Conservation (phyloP, 2,329 filamentous ascomycete species). For the Ceratocystis alfenasii region DNA sequence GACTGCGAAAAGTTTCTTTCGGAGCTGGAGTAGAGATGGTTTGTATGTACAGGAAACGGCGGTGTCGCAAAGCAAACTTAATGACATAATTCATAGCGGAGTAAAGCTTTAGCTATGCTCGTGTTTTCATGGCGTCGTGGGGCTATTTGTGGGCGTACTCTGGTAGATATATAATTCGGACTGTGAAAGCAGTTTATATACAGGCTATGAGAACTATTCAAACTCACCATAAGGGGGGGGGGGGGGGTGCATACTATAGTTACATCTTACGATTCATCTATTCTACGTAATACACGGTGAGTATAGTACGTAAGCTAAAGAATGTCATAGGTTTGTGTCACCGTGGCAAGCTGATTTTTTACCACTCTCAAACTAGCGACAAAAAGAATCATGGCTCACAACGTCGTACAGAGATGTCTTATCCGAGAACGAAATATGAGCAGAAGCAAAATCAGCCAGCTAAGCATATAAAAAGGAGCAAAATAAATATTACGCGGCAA, state of each 20-base stretch:
- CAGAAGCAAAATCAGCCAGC: not conserved
- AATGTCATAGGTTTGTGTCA: too few species aligned
- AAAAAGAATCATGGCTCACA: not conserved
- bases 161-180: not conserved
- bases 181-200: not conserved
- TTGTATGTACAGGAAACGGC: not conserved
- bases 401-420: not conserved
- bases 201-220: too few species aligned
- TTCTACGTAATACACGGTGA: too few species aligned
- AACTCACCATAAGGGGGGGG: too few species aligned
- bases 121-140: not conserved
- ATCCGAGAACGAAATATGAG: too few species aligned
- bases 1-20: conserved; percentile 90
- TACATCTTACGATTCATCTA: too few species aligned
- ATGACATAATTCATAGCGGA: conserved; percentile 9
- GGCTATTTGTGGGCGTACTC: not conserved
- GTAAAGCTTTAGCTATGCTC: conserved; percentile 14
- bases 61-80: not conserved
- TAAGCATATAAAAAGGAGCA: not conserved
- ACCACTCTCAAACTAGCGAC: not conserved
- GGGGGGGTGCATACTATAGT: too few species aligned
- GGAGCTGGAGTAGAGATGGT: conserved; percentile 50
- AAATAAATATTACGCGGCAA: not conserved
- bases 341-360: too few species aligned
- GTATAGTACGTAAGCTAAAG: too few species aligned